Evolutionary conservation across 768 basidiomycete genomes (phyloP), one percentile per base, ranked within the genome.

Genomic region (Mycena metata): DNA sequence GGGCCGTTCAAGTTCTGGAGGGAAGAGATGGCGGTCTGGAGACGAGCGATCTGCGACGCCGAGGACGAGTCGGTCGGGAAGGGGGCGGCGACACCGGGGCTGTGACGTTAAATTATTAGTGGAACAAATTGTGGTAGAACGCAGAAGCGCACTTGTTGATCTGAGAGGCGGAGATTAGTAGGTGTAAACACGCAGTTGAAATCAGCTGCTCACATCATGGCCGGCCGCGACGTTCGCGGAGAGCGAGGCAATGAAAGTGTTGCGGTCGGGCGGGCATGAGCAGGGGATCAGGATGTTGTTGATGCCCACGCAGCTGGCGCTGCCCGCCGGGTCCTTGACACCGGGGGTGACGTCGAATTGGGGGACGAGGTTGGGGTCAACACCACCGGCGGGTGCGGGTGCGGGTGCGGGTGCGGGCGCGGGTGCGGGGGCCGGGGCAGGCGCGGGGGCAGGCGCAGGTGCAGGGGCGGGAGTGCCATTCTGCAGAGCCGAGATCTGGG

Each of bases 1-100:
- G 89, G 83, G 0, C 92, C 91, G 54, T 83, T 82, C 56, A 94
- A 75, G 75, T 94, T 94, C 78, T 94, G 92, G 15, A 93, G 79
- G 9, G 91, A 90, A 55, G 91, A 83, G 36, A 89, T 74, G 1
- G 87, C 82, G 24, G 92, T 86, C 35, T 85, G 75, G 63, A 93
- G 83, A 13, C 92, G 89, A 0, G 88, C 83, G 45, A 84, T 76
- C 30, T 58, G 24, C 43, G 57, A 45, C 11, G 7, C 26, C 9
- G 2, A 6, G 1, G 57, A 58, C 43, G 83, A 77, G 69, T 89
- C 91, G 0, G 84, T 85, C 1, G 91, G 92, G 83, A 91, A 94
- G 17, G 84, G 82, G 11, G 92, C 77, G 5, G 76, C 65, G 35
- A 92, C 83, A 5, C 77, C 72, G 0, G 85, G 82, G 71, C n/a